These are phyloP conservation scores for Microascus cirrosus DNA, from an alignment of 2,329 filamentous ascomycete species.

Conservation along the genomic window DNA sequence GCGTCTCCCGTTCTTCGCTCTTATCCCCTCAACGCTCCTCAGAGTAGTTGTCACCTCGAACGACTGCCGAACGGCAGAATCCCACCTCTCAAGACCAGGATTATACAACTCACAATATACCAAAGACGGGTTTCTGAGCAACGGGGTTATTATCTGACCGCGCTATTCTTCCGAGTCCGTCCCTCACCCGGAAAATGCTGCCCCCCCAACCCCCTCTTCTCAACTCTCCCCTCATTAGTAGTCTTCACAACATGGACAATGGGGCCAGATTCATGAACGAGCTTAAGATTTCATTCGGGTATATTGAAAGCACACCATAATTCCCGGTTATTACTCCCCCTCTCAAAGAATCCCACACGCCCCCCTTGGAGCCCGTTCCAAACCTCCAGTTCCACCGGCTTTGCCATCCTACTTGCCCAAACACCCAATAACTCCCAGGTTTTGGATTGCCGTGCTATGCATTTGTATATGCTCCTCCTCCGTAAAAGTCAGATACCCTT, in stretches of 20 bases:
- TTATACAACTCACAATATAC: not conserved
- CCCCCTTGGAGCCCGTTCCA: not conserved
- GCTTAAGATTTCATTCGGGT: not conserved
- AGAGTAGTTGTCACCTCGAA: not conserved
- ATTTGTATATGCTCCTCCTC: slow-evolving; percentile 1
- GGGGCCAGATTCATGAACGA: not conserved
- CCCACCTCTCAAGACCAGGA: not conserved
- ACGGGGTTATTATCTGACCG: not conserved
- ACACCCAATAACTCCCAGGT: not conserved
- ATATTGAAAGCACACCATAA: not conserved
- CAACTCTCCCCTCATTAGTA: too few relatives aligned
- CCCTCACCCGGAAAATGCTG: not conserved
- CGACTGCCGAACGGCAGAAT: not conserved
- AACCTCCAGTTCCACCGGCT: not conserved
- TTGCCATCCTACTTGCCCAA: too few relatives aligned
- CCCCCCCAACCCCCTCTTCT: not conserved
- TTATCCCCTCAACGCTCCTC: not conserved
- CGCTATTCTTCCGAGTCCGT: not conserved
- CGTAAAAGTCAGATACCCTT: not conserved
- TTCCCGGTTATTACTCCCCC: not conserved
- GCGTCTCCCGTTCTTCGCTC: not conserved
- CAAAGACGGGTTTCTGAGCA: not conserved
- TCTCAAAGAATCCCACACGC: not conserved
- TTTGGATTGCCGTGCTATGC: slow-evolving; percentile 4
- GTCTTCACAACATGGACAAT: not conserved